Base-by-base conservation (phyloP, 257 asterid species). In the Nicotiana benthamiana region DNA sequence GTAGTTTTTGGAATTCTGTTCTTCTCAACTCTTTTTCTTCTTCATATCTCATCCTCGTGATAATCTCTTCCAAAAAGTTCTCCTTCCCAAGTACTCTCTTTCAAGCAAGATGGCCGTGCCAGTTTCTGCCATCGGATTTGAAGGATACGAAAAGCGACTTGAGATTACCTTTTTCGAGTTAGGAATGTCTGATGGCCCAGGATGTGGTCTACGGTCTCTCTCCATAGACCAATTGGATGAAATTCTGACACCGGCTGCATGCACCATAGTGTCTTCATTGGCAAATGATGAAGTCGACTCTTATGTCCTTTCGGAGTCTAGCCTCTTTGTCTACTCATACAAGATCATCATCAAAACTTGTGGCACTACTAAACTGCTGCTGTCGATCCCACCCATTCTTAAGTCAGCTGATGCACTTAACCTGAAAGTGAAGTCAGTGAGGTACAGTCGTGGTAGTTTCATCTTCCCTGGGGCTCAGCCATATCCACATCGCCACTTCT, bases 101-200 rank as follows among this genome's bases (percentile, higher is more conserved):
- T 56, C 53, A 74, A 82, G 15, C 84, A 82, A 87, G 87, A 93
- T 93, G 97, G 88, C 85, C 24, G 30, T 79, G 77, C 88, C 94
- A 1, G 75, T 56, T 82, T 92, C 98, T 40, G 89, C 96, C 1
- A 93, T 93, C 26, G 98, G 98, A 62, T 93, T 93, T 56, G 98
- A 93, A 86, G 97, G 97, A 56, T 93, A 87, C 0, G 98, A 93
- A 76, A 93, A 93, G 86, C 88, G 97, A 86, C 96, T 93, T 57
- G 98, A 92, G 87, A 88, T 93, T 26, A 78, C 90, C 0, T 93
- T 93, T 32, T 87, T 82, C 10, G 87, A 89, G 80, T 88, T 89
- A 26, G 91, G 90, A 28, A 40, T 85, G 10, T 86, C 87, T 75
- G 75, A 91, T 56, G 92, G 90, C 61, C 91, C 94, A 3, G 79